Evolutionary conservation across 2,329 filamentous ascomycete species (phyloP).

Genomic region (Ophiocordyceps camponoti-floridani): DNA sequence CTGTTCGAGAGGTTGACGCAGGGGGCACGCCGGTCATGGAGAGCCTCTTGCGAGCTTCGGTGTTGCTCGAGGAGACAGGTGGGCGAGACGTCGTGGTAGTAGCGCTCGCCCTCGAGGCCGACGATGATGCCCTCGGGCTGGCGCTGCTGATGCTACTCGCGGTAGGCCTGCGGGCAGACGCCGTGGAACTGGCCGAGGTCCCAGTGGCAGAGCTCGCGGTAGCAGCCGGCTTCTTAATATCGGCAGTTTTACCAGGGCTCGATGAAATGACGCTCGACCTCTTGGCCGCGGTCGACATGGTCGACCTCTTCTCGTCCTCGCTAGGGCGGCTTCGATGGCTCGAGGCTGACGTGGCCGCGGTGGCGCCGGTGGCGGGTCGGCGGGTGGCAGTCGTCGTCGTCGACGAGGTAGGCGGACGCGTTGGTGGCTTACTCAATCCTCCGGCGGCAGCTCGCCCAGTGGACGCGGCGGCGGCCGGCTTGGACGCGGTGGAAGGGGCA

Average conservation of each 20-base stretch:
- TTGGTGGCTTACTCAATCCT: conserved; percentile 28
- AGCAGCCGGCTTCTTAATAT: conserved; percentile 16
- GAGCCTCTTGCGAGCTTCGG: conserved; percentile 36
- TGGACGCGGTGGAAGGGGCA: conserved; percentile 10
- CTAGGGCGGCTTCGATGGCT: conserved; percentile 28
- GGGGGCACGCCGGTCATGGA: conserved; percentile 26
- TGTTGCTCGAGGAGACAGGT: conserved; percentile 18
- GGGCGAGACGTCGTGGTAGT: conserved; percentile 16
- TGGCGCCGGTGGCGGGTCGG: conserved; percentile 10
- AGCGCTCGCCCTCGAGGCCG: conserved; percentile 12
- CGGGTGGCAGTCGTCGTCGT: conserved; percentile 13
- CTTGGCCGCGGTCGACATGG: conserved; percentile 18
- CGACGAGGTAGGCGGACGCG: conserved; percentile 22
- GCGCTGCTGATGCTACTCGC: conserved; percentile 13
- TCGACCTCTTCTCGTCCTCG: conserved; percentile 30
- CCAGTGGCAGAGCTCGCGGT: conserved; percentile 11
- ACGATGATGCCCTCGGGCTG: conserved; percentile 18
- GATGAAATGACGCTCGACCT: conserved; percentile 25
- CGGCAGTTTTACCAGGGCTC: conserved; percentile 16
- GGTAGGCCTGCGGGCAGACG: conserved; percentile 15
- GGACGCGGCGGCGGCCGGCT: conserved; percentile 2
- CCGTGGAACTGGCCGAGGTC: background rate
- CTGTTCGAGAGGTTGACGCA: conserved; percentile 16
- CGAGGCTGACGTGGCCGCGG: conserved; percentile 17
- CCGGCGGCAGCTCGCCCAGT: conserved; percentile 3